Evolutionary conservation across 1,139 yeast genomes (phyloP).

Genomic region (Saccharomyces hybrid): DNA sequence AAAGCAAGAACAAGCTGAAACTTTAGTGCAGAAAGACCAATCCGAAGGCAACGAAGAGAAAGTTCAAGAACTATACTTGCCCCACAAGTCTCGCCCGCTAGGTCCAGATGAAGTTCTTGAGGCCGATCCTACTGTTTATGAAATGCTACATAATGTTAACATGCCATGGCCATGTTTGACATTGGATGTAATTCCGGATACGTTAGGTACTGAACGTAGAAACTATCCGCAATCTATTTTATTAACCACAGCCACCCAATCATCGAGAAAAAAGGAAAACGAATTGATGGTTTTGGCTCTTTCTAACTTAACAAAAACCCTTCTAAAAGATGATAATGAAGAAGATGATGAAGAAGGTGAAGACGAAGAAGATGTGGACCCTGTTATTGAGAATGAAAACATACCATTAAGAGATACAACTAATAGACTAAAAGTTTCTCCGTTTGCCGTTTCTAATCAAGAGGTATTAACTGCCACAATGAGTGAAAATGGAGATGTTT

Average conservation of each 20-base stretch:
- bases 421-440: conserved; percentile 80
- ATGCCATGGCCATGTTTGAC: conserved; percentile 97
- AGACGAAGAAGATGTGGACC: conserved; percentile 69
- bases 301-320: conserved; percentile 73
- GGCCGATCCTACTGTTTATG: conserved; percentile 93
- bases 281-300: conserved; percentile 79
- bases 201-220: conserved; percentile 80
- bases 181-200: conserved; percentile 80
- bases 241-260: conserved; percentile 90
- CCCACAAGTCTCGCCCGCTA: conserved; percentile 79
- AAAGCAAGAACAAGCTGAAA: conserved; percentile 33
- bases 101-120: conserved; percentile 95
- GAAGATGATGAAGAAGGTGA: conserved; percentile 64
- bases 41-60: conserved; percentile 27
- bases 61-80: conserved; percentile 52
- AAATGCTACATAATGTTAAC: conserved; percentile 90
- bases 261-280: conserved; percentile 77
- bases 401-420: conserved; percentile 76
- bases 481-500: conserved; percentile 86
- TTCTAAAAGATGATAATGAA: conserved; percentile 69
- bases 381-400: conserved; percentile 76
- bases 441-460: conserved; percentile 45
- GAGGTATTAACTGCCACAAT: conserved; percentile 83
- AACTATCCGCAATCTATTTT: conserved; percentile 82
- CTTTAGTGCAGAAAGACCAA: conserved; percentile 29